These are phyloP conservation scores for Grifola frondosa DNA, from an alignment of 1,284 basidiomycete genomes.

Conservation along the genomic window DNA sequence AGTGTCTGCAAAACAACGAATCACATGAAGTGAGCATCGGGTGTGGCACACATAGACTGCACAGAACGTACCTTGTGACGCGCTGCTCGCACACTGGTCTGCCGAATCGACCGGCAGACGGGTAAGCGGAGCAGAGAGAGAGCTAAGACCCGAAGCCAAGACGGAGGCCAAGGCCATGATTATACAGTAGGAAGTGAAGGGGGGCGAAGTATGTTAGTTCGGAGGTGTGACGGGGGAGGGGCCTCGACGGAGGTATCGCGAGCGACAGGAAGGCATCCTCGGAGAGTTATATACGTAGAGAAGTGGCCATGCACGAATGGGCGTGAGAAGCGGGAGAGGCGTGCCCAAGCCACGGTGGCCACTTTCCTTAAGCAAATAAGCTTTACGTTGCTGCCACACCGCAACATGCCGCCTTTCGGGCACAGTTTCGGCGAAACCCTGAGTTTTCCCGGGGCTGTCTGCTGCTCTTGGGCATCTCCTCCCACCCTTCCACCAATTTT, in stretches of 20 bases:
- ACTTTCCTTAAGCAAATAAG: constrained; percentile 21
- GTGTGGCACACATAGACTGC: constrained; percentile 1
- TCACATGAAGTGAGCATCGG: constrained; percentile 11
- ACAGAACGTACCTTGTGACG: constrained; percentile 30
- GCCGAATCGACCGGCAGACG: constrained; percentile 19
- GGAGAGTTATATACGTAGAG: constrained; percentile 21
- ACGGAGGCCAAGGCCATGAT: constrained; percentile 24
- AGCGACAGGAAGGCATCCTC: constrained; percentile 12
- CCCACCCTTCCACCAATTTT: no score
- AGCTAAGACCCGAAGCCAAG: constrained; percentile 22
- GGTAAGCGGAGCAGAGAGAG: constrained; percentile 20
- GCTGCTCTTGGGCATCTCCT: not conserved
- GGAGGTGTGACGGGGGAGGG: constrained; percentile 5
- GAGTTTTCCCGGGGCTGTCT: constrained; percentile 16
- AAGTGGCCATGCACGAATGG: constrained; percentile 12
- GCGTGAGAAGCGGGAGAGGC: constrained; percentile 11
- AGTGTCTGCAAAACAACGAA: constrained; percentile 6
- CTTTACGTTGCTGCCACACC: constrained; percentile 22
- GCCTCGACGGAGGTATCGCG: constrained; percentile 24
- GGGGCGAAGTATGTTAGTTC: constrained; percentile 1
- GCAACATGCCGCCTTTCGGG: constrained; percentile 18
- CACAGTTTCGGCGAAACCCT: constrained; percentile 14
- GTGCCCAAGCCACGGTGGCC: constrained; percentile 1
- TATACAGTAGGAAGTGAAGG: constrained; percentile 5
- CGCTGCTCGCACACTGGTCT: constrained; percentile 21